phyloP scores from a whole-genome alignment of 768 basidiomycete species.

The Boletus bicolor region DNA sequence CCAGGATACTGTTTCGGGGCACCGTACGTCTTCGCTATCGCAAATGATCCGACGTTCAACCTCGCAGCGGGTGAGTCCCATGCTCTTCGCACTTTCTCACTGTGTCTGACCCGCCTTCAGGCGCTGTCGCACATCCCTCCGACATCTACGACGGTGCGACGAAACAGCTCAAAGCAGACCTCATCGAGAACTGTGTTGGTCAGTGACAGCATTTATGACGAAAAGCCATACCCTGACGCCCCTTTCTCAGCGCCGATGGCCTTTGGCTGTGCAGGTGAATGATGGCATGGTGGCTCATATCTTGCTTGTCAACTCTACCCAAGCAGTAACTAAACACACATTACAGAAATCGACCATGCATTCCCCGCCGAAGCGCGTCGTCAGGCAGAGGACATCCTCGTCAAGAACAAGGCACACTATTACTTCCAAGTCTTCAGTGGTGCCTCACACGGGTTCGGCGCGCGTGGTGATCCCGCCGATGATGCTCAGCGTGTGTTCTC shows the following conservation, averaged over 20 bases:
- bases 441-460: slow-evolving; percentile 37
- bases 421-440: slow-evolving; percentile 56
- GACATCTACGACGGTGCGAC: slow-evolving; percentile 4
- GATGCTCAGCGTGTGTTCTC: slow-evolving; percentile 19
- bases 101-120: slow-evolving; percentile 25
- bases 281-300: not conserved
- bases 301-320: not conserved
- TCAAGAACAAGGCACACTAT: slow-evolving; percentile 48
- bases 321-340: not conserved
- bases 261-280: slow-evolving; percentile 52
- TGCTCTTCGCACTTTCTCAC: not conserved
- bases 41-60: slow-evolving; percentile 37
- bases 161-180: slow-evolving; percentile 40
- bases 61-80: slow-evolving; percentile 43
- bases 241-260: slow-evolving; percentile 47
- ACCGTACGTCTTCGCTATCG: slow-evolving; percentile 47
- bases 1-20: slow-evolving; percentile 62
- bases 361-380: slow-evolving; percentile 54
- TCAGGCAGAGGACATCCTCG: slow-evolving; percentile 54
- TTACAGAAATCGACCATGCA: slow-evolving; percentile 49
- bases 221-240: not conserved
- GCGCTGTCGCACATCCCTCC: slow-evolving; percentile 57
- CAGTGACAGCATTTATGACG: slow-evolving; percentile 12
- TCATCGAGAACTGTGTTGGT: slow-evolving; percentile 50
- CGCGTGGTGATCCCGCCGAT: slow-evolving; percentile 30